Evolutionary conservation across 2,329 filamentous ascomycete genomes (phyloP).

Genomic region (Incumbomyces delicatus): DNA sequence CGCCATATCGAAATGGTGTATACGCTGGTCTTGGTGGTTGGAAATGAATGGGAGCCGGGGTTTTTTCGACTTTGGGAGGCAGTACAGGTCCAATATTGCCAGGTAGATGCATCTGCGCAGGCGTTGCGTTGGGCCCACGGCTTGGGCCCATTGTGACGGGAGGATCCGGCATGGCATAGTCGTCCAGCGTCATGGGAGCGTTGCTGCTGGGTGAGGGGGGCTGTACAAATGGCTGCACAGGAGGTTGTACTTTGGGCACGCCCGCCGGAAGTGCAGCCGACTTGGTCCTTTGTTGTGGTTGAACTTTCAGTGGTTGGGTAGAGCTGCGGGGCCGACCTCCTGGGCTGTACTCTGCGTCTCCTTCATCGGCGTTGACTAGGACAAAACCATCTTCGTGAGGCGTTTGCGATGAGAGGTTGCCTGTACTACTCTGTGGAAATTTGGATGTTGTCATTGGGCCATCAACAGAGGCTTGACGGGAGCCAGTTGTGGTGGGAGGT

Average conservation of each 20-base stretch:
- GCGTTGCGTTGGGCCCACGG: not conserved
- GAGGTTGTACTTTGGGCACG: not conserved
- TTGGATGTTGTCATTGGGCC: not conserved
- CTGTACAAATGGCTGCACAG: not conserved
- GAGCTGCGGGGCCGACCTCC: slow-evolving; percentile 42
- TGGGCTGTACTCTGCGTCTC: slow-evolving; percentile 38
- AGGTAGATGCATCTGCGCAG: slow-evolving; percentile 8
- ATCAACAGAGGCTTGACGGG: too few species aligned
- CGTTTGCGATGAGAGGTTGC: not conserved
- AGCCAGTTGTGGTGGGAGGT: not conserved
- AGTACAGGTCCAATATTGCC: slow-evolving; percentile 13
- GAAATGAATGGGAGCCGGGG: slow-evolving; percentile 16
- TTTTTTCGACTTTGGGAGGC: slow-evolving; percentile 6
- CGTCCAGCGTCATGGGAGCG: slow-evolving; percentile 22
- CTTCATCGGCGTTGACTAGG: slow-evolving; percentile 15
- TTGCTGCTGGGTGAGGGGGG: slow-evolving; percentile 16
- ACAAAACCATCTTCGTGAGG: slow-evolving; percentile 10
- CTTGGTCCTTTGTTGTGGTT: not conserved
- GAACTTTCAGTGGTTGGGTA: not conserved
- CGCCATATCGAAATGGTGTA: slow-evolving; percentile 36
- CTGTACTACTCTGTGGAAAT: not conserved
- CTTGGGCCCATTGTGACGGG: slow-evolving; percentile 5
- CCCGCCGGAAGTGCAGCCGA: not conserved
- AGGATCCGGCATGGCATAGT: slow-evolving; percentile 15
- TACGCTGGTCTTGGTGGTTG: slow-evolving; percentile 33